Percentiles rank a stretch among this genome's conserved stretches.
phyloP scores from a whole-genome alignment of 805 yeast species.

The Cyberlindnera petersonii region DNA sequence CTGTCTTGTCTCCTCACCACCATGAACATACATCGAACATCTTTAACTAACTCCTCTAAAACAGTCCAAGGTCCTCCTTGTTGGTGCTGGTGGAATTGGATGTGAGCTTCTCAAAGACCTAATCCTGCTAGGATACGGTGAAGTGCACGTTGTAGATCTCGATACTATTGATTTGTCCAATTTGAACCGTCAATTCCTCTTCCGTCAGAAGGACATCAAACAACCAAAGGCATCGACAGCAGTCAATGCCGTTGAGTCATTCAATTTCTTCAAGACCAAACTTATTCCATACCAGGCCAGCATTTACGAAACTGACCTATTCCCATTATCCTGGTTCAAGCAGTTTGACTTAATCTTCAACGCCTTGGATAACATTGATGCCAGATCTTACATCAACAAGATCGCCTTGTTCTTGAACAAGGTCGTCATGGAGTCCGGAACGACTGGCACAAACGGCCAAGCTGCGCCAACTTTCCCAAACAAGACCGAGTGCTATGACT shows the following conservation, averaged over 20 bases:
- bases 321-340: slow-evolving; percentile 72
- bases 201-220: slow-evolving; percentile 85
- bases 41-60: slow-evolving; percentile 1
- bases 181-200: slow-evolving; percentile 88
- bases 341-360: slow-evolving; percentile 81
- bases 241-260: slow-evolving; percentile 69
- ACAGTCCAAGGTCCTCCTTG: slow-evolving; percentile 61
- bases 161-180: slow-evolving; percentile 94
- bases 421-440: slow-evolving; percentile 90
- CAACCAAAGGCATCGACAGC: slow-evolving; percentile 86
- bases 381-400: slow-evolving; percentile 83
- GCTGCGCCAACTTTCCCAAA: slow-evolving; percentile 87
- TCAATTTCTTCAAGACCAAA: slow-evolving; percentile 58
- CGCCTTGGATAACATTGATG: slow-evolving; percentile 91
- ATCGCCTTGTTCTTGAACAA: slow-evolving; percentile 69
- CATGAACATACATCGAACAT: background rate
- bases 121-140: slow-evolving; percentile 75
- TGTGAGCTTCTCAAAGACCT: slow-evolving; percentile 85
- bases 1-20: background rate
- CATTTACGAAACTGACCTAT: slow-evolving; percentile 69
- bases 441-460: slow-evolving; percentile 93
- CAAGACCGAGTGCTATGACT: slow-evolving; percentile 87
- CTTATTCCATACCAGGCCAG: slow-evolving; percentile 81
- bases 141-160: slow-evolving; percentile 86
- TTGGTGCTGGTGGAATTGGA: slow-evolving; percentile 97